phyloP scores from a whole-genome alignment of 257 asterid species.

The Pogostemon cablin region DNA sequence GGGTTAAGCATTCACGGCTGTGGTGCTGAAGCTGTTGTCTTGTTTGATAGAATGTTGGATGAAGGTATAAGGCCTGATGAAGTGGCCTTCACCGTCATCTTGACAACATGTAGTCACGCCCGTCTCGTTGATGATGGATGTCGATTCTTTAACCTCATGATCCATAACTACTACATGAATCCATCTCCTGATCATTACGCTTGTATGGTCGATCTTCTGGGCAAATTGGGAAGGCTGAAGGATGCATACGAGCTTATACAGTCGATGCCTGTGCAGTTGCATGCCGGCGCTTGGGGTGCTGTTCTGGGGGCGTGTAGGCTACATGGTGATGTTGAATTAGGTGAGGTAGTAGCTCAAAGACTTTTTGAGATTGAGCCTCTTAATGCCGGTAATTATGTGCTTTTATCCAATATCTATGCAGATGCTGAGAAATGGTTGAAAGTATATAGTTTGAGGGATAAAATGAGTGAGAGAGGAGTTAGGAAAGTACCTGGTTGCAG shows the following conservation, averaged over 20 bases:
- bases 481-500: constrained; percentile 68
- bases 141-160: constrained; percentile 54
- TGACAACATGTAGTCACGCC: constrained; percentile 61
- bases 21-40: constrained; percentile 51
- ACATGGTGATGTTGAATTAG: constrained; percentile 57
- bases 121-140: constrained; percentile 70
- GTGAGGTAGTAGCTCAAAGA: constrained; percentile 51
- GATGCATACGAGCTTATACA: constrained; percentile 67
- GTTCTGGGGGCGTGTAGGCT: constrained; percentile 74
- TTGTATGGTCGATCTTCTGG: constrained; percentile 72
- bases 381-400: constrained; percentile 62
- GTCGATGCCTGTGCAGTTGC: constrained; percentile 57
- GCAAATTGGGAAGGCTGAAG: constrained; percentile 68
- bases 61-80: constrained; percentile 71
- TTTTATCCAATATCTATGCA: constrained; percentile 74
- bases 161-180: constrained; percentile 39
- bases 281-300: constrained; percentile 90
- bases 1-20: constrained; percentile 65
- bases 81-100: constrained; percentile 66
- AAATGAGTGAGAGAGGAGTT: constrained; percentile 59
- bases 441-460: constrained; percentile 53
- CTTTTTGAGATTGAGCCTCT: constrained; percentile 73
- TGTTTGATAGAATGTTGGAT: constrained; percentile 61
- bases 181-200: constrained; percentile 81
- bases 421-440: constrained; percentile 44